Conservation (phyloP, 805 yeast species). For the Saccharomycopsis lassenensis region DNA sequence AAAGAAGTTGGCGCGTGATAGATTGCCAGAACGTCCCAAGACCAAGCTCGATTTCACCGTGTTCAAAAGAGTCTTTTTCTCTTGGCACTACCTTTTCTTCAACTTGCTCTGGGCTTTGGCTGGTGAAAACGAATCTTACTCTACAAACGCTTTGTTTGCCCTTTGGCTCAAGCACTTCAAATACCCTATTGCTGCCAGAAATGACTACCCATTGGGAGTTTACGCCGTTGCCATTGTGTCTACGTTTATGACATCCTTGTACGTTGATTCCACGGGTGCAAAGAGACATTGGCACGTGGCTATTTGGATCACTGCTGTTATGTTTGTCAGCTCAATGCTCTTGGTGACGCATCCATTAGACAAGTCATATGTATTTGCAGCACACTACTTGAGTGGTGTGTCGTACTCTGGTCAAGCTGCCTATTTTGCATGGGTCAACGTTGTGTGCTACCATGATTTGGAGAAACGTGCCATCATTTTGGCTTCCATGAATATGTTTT, state of each 20-base stretch:
- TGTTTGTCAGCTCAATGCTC: conserved; percentile 39
- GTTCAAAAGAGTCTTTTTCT: conserved; percentile 34
- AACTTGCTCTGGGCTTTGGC: conserved; percentile 41
- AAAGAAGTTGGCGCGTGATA: conserved; percentile 29
- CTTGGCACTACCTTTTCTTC: conserved; percentile 51
- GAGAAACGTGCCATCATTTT: conserved; percentile 55
- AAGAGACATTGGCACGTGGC: conserved; percentile 44
- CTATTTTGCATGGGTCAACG: conserved; percentile 54
- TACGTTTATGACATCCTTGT: conserved; percentile 33
- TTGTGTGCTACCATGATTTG: conserved; percentile 44
- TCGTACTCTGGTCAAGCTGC: conserved; percentile 51
- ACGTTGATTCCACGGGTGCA: conserved; percentile 31
- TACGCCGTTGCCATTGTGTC: conserved; percentile 40
- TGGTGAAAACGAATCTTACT: conserved; percentile 38
- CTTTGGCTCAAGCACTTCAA: conserved; percentile 33
- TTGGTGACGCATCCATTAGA: conserved; percentile 32
- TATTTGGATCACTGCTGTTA: conserved; percentile 29
- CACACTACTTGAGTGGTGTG: conserved; percentile 45
- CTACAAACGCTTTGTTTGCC: conserved; percentile 36
- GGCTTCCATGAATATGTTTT: conserved; percentile 58
- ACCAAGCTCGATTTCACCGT: conserved; percentile 25
- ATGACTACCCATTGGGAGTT: conserved; percentile 45
- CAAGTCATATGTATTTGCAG: conserved; percentile 34
- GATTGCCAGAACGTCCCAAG: conserved; percentile 30
- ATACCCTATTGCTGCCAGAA: conserved; percentile 35